phyloP scores from a whole-genome alignment of 371 early-diverging fungal genomes.

The Mortierella sp. region DNA sequence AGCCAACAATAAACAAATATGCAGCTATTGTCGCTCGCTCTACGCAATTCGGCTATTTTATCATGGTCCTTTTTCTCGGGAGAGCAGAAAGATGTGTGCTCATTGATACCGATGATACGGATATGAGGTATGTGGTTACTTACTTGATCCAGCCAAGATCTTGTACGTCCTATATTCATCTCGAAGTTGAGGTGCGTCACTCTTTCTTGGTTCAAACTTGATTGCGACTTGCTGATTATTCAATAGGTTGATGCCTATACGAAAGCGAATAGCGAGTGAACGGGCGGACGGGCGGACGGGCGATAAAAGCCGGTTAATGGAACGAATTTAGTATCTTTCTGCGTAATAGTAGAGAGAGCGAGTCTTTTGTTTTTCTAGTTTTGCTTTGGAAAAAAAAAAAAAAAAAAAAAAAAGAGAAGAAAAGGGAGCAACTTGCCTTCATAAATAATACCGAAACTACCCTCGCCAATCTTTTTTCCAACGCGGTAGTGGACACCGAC shows the following conservation, averaged over 20 bases:
- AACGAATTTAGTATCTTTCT: no score
- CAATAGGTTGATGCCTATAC: constrained; percentile 73
- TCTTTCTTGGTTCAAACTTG: constrained; percentile 95
- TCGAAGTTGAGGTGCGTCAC: constrained; percentile 93
- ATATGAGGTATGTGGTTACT: constrained; percentile 25
- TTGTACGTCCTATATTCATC: constrained; percentile 95
- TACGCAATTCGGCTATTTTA: no score
- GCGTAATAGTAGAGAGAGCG: background rate
- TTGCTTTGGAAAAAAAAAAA: background rate
- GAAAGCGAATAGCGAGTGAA: constrained; percentile 1
- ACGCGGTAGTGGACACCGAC: constrained; percentile 97
- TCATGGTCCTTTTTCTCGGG: no score
- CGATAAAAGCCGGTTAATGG: background rate
- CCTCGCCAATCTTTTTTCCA: constrained; percentile 97
- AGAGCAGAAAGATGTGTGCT: no score
- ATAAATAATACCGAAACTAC: constrained; percentile 97
- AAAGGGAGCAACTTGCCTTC: constrained; percentile 77
- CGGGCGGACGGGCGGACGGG: background rate
- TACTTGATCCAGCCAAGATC: constrained; percentile 82
- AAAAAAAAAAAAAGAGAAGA: background rate
- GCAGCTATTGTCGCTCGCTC: background rate
- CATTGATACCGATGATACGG: no score
- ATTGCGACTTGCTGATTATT: constrained; percentile 90
- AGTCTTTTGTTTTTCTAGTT: no score
- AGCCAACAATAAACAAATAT: constrained; percentile 7